Evolutionary conservation across 2,329 filamentous ascomycete genomes (phyloP).

Genomic region (Aspergillus sp.): DNA sequence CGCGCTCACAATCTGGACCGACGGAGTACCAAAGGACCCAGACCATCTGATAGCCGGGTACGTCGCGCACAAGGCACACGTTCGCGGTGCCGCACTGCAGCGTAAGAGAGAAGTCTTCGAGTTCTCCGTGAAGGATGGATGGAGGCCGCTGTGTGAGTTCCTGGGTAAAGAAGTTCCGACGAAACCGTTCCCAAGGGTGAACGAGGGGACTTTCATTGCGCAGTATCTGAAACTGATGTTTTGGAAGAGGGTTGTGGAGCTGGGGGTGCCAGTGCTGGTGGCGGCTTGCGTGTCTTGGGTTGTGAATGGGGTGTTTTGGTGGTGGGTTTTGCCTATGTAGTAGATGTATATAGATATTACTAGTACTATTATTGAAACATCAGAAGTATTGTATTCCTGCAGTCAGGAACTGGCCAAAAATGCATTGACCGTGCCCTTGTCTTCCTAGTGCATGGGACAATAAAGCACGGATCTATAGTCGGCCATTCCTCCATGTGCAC

Average conservation of each 20-base stretch:
- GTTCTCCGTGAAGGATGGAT: slow-evolving; percentile 37
- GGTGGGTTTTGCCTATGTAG: neutral
- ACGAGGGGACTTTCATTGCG: neutral
- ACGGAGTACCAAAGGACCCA: neutral
- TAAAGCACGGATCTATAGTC: no score
- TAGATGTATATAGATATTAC: neutral
- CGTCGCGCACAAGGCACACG: neutral
- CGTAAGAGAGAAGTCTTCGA: slow-evolving; percentile 18
- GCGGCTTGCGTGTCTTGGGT: neutral
- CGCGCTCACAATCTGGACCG: neutral
- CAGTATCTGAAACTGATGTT: neutral
- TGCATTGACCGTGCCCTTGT: no score
- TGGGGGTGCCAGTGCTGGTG: neutral
- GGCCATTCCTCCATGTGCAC: no score
- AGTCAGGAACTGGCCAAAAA: no score
- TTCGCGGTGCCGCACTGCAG: neutral
- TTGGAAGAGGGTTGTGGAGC: neutral
- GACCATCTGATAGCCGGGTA: neutral
- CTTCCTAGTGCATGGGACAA: no score
- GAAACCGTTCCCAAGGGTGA: neutral
- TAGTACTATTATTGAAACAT: no score
- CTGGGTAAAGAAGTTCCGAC: slow-evolving; percentile 7
- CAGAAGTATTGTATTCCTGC: no score
- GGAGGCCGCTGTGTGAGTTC: slow-evolving; percentile 44
- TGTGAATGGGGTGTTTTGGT: neutral